Conservation (phyloP, 495 filamentous ascomycete genomes). For the Paragyromitra xinjiangensis region DNA sequence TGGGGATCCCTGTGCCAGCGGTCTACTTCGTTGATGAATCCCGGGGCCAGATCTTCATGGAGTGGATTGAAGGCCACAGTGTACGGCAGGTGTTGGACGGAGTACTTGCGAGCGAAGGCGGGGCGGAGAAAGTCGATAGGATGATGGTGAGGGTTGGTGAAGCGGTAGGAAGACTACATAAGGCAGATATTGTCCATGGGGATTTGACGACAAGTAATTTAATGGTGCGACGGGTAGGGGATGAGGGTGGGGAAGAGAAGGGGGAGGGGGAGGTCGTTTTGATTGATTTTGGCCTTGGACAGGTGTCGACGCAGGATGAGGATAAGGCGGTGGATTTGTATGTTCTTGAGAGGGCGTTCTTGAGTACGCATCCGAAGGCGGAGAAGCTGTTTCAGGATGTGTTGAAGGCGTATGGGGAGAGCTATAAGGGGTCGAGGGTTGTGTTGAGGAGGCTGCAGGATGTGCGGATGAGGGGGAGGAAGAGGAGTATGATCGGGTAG, state of each 20-base stretch:
- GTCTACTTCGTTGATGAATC: conserved; percentile 59
- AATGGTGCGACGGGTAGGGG: conserved; percentile 71
- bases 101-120: conserved; percentile 66
- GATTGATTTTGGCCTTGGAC: conserved; percentile 95
- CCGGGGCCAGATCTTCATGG: conserved; percentile 83
- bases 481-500: conserved; percentile 94
- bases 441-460: conserved; percentile 78
- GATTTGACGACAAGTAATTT: conserved; percentile 98
- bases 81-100: conserved; percentile 73
- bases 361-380: conserved; percentile 88
- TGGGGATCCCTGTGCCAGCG: conserved; percentile 54
- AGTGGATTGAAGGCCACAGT: conserved; percentile 83
- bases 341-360: conserved; percentile 95
- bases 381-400: conserved; percentile 77
- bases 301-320: conserved; percentile 83
- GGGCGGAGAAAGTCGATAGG: conserved; percentile 61
- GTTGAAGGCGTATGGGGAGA: conserved; percentile 66
- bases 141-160: conserved; percentile 75
- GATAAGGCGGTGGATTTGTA: conserved; percentile 97
- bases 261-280: conserved; percentile 80
- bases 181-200: conserved; percentile 85
- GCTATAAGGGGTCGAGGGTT: conserved; percentile 49
- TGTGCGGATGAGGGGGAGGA: conserved; percentile 93
- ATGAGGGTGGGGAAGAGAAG: conserved; percentile 38
- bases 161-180: conserved; percentile 82